Percentiles rank a stretch among this genome's conserved stretches.
Evolutionary conservation across 169 alveolate genomes (phyloP).

Genomic region (Fabrea salina): DNA sequence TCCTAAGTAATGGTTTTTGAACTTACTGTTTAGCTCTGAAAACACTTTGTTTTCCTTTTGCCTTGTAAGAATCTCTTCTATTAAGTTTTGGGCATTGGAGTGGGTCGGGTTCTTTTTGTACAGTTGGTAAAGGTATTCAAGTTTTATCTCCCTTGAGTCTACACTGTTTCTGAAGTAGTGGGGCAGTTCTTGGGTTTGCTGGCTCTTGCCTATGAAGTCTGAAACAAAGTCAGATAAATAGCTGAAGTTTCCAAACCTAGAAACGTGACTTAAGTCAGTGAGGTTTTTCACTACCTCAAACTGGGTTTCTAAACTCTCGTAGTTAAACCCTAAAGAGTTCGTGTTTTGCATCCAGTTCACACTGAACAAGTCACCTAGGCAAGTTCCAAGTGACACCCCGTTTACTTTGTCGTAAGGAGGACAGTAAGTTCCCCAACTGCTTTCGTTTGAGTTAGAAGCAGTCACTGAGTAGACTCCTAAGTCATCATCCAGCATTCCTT

Average conservation of each 20-base stretch:
- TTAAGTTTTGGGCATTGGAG: slow-evolving; percentile 29
- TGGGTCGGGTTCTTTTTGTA: slow-evolving; percentile 24
- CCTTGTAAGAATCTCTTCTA: slow-evolving; percentile 34
- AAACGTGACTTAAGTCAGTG: slow-evolving; percentile 60
- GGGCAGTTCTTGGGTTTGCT: not conserved
- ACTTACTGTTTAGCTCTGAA: not conserved
- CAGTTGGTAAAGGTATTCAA: slow-evolving; percentile 38
- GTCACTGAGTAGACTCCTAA: slow-evolving; percentile 73
- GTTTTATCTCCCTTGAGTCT: slow-evolving; percentile 39
- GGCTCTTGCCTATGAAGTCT: slow-evolving; percentile 49
- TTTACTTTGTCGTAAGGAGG: slow-evolving; percentile 60
- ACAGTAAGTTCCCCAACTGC: slow-evolving; percentile 84
- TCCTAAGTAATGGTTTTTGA: not conserved
- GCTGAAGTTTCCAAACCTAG: slow-evolving; percentile 71
- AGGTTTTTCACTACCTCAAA: slow-evolving; percentile 49
- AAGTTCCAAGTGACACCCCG: slow-evolving; percentile 69
- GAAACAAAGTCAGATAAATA: slow-evolving; percentile 39
- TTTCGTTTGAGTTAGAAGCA: slow-evolving; percentile 78
- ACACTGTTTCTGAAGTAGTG: slow-evolving; percentile 2
- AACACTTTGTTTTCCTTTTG: slow-evolving; percentile 40
- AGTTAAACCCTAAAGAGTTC: slow-evolving; percentile 50
- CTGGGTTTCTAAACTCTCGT: slow-evolving; percentile 63
- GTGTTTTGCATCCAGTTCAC: slow-evolving; percentile 78
- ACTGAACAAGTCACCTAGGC: slow-evolving; percentile 81
- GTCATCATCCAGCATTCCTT: slow-evolving; percentile 45